Percentiles rank a stretch among this genome's conserved stretches.
phyloP scores from a whole-genome alignment of 164 flowering plant species.

The Pachysandra terminalis region DNA sequence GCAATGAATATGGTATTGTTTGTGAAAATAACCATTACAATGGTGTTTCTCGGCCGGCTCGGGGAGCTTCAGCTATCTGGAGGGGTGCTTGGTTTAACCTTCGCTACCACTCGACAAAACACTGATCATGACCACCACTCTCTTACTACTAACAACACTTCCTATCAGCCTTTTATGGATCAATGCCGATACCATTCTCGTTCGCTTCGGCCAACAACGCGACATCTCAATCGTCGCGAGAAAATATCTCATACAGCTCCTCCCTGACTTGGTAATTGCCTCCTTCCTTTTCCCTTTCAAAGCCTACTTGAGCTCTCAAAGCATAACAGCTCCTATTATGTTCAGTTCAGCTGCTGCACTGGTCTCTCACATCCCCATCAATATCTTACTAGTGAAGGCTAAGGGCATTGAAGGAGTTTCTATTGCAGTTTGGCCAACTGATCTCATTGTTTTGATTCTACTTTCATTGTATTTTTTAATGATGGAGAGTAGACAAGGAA shows the following conservation, averaged over 20 bases:
- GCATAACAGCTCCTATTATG: conserved; percentile 63
- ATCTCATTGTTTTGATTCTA: conserved; percentile 40
- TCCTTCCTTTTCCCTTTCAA: conserved; percentile 75
- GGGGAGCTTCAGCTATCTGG: conserved; percentile 81
- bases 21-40: conserved; percentile 61
- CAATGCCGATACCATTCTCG: conserved; percentile 61
- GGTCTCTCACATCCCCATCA: conserved; percentile 60
- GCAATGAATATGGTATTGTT: conserved; percentile 82
- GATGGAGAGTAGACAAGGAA: conserved; percentile 30
- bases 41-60: conserved; percentile 72
- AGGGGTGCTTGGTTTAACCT: conserved; percentile 77
- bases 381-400: conserved; percentile 47
- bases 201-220: conserved; percentile 60
- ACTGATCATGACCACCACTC: conserved; percentile 60
- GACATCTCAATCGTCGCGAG: conserved; percentile 59
- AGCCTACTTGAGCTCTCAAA: conserved; percentile 74
- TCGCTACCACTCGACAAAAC: conserved; percentile 85
- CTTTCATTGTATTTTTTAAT: conserved; percentile 39
- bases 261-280: conserved; percentile 68
- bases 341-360: conserved; percentile 58
- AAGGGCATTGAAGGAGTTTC: conserved; percentile 69
- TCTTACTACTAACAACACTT: conserved; percentile 42
- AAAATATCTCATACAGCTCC: conserved; percentile 53
- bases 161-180: conserved; percentile 72
- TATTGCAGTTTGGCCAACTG: conserved; percentile 75